Evolutionary conservation across 106 monocot species (phyloP), one percentile per base, ranked within the genome.

Genomic region (Allium fistulosum): DNA sequence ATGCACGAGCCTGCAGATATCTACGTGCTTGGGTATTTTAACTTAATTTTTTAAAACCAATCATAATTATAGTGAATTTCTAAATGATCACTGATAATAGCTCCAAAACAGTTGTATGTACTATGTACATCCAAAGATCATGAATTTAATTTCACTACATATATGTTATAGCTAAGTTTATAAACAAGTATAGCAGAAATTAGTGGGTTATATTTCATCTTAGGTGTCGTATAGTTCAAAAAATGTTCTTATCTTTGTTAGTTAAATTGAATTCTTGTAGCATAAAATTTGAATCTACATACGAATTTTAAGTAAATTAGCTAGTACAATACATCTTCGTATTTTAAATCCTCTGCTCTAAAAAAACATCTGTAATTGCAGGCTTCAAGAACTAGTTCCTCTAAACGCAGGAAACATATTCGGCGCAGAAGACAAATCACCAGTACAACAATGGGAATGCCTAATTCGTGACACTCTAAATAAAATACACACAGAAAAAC

Each of bases 401-500:
- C 61, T 97, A 75, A 92, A 89, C 73, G 96, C 96, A 11, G 88
- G 96, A 14, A 97, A 97, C 67, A 79, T 97, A 10, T 86, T 97
- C 53, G 96, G 96, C 10, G 82, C 92, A 4, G 84, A 89, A 67
- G 92, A 92, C 69, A 76, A 63, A 51, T 72, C 82, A 26, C 86
- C 86, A 18, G 80, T 81, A 53, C 68, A 57, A 61, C 83, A 73
- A 76, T 97, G 96, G 96, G 96, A 97, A 78, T 15, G 70, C 45
- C 70, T 92, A 15, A 97, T 97, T 56, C 96, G 92, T 18, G 78
- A 87, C 50, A 68, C 82, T 4, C 78, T 97, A 48, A 84, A 84
- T 28, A 73, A 61, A 56, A 62, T 84, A 57, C 62, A 61, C 62
- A 71, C 72, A 55, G 13, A n/a, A 56, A 83, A 87, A 72, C 65